Base-by-base conservation (phyloP, 2,329 filamentous ascomycete species). In the Ophiocordyceps sinensis region DNA sequence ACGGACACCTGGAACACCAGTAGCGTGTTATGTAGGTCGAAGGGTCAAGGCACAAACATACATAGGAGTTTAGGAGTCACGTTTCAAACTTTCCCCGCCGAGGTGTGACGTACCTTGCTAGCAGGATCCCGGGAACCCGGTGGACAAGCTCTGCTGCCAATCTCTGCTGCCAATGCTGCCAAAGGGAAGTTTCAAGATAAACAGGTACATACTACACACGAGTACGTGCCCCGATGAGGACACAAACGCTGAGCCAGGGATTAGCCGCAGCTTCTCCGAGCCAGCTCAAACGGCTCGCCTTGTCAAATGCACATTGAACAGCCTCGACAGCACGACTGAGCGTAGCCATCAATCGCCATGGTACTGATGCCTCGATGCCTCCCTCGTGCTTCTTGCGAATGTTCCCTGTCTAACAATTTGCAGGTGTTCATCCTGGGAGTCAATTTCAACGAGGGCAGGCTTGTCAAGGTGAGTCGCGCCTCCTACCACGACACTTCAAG, bases 351-450 rank as follows among this genome's bases (percentile, higher is more conserved):
- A 28, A 38, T 41, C 41, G 46, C 36, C 28, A 51, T 51, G 49
- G 49, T 50, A 49, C 17, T 31, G 19, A 19, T 19, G 36, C 12
- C 10, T 3, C 14, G 17, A 13, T 28, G 9, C n/a, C n/a, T n/a
- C 14, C 14, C 5, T 5, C 4, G 14, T 5, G 2, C 4, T 2
- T 11, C 19, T 26, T 23, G 13, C 12, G 8, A 32, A 11, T 31
- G 2, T 37, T 19, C 4, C 13, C 37, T 26, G 15, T 36, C 19
- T 7, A 17, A 44, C 37, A 23, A 9, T 17, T 28, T 13, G 14
- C 30, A 86, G 85, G 82, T 88, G 55, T 85, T 91, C 68, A 80
- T 96, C 55, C 72, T 89, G 56, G 85, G 85, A 54, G 71, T 85
- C 68, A 88, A 83, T 68, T 95, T 96, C 68, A 68, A 76, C 52